These are phyloP conservation scores for Paramecium bursaria DNA, from an alignment of 73 alveolate genomes.

Conservation along the genomic window DNA sequence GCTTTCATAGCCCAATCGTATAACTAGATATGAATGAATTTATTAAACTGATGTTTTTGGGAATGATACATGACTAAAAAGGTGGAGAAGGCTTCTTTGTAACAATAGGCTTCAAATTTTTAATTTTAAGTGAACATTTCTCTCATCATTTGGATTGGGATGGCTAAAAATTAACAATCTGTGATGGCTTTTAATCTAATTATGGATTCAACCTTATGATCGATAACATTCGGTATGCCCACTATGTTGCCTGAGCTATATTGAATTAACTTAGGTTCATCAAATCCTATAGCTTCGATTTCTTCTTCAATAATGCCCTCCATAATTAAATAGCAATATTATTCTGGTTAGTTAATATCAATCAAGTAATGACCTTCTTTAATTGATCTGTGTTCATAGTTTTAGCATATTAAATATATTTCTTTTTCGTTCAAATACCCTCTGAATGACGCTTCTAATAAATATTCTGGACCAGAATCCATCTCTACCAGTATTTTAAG, in stretches of 20 bases:
- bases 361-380: not conserved
- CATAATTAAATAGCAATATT: not conserved
- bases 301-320: not conserved
- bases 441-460: not conserved
- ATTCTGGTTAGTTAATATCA: not conserved
- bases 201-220: not conserved
- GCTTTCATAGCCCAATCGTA: not conserved
- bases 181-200: not conserved
- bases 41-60: not conserved
- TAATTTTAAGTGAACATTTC: not conserved
- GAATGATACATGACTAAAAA: not conserved
- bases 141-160: not conserved
- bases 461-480: not conserved
- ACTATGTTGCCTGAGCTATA: not conserved
- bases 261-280: too few species aligned
- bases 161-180: not conserved
- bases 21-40: not conserved
- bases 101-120: not conserved
- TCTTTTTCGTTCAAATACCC: not conserved
- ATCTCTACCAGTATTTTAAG: not conserved
- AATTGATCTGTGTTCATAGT: not conserved
- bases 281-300: not conserved
- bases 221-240: not conserved
- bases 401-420: not conserved
- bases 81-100: not conserved